Evolutionary conservation across 805 yeast genomes (phyloP), one percentile per base, ranked within the genome.

Genomic region (Hanseniaspora vineae): DNA sequence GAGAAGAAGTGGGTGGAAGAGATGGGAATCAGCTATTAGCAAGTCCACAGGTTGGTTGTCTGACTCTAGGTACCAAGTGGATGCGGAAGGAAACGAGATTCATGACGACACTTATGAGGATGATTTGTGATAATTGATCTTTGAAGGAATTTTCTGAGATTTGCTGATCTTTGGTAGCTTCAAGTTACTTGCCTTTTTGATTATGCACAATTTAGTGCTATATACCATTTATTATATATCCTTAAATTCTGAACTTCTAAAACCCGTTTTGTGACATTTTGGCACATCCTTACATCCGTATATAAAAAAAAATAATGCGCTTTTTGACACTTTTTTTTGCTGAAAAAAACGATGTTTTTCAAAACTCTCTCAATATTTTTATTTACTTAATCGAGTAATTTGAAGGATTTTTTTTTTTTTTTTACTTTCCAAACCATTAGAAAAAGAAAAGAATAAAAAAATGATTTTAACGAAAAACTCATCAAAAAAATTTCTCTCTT

Each of bases 11-110:
- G 72, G 68, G 54, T 84, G 90, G 84, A 69, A 68, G 45, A 67
- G 81, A 54, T 89, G 97, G 97, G 85, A 84, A 59, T 73, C 76
- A 42, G 97, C 95, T 2, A 78, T 89, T 18, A 80, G 77, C 57
- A 75, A 94, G 57, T 82, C 95, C 31, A 74, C 67, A 52, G 89
- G 87, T 42, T 89, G 97, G 97, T 68, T 84, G 51, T 48, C 47
- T 6, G 60, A 57, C 6, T 40, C 43, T 31, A 40, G 42, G 35
- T 35, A 35, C 14, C 12, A 35, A 44, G 19, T 14, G 2, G 33
- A 33, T 9, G 10, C 31, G 18, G 13, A 12, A 18, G 29, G 35
- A 32, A 17, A 46, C 31, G 39, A 45, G 39, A 20, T 19, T 31
- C 19, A 15, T 10, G 19, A 15, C 10, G 40, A 37, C 11, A 37